Evolutionary conservation across 2,329 filamentous ascomycete species (phyloP), one percentile per base, ranked within the genome.

Genomic region (Epichloe typhina): DNA sequence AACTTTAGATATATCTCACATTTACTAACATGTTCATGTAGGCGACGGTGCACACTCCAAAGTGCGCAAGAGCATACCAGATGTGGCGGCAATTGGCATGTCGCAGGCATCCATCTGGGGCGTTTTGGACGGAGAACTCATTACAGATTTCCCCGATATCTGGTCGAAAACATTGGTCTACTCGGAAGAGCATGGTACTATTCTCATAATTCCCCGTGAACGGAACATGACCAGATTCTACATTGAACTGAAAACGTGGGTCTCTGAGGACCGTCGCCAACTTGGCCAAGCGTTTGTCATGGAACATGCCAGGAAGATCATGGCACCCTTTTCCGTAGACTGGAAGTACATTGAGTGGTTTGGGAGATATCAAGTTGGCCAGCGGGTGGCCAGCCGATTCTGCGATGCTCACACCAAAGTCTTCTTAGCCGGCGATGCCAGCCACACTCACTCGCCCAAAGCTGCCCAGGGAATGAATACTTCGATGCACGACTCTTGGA

Each of bases 101-200:
- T 77, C 81, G 9, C 72, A 74, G 53, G 66, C 72, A 12, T 71
- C 73, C 19, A 71, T 78, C 37, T 88, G 84, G 84, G 84, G 83
- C 50, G 83, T 88, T 2, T 67, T 88, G 3, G 84, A 88, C 61
- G 83, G 83, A 57, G 78, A 80, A 61, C 67, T 87, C 9, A 78
- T 83, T 42, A 87, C 83, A 7, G 75, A 86, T 61, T 87, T 88
- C 57, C 84, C 84, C 1, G 83, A 87, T 58, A 76, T 87, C 46
- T 87, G 83, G 82, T 84, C 79, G 63, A 87, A 87, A 66, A 82
- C 82, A 0, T 75, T 84, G 0, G 73, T 86, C 7, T 82, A 83
- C 56, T 83, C 80, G 2, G 78, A 86, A 54, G 72, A 78, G 52
- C 72, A 79, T 43, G 84, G 84, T 3, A 84, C 83, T 0, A 80